A percentile compares a stretch with the other conserved stretches of the same genome.
phyloP scores from a whole-genome alignment of 768 basidiomycete genomes.

The Mycena floridula region DNA sequence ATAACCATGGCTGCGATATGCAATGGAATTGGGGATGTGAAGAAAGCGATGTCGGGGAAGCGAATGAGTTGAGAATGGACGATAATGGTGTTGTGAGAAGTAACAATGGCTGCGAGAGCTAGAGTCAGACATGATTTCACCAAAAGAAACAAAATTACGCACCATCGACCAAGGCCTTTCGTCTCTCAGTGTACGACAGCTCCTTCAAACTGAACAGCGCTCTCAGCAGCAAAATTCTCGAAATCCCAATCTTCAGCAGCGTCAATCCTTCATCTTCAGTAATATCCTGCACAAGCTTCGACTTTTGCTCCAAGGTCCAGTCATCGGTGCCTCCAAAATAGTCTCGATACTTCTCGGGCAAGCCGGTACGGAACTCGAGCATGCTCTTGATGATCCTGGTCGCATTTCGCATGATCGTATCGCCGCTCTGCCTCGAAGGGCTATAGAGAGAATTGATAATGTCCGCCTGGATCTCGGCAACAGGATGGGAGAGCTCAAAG shows the following conservation, averaged over 20 bases:
- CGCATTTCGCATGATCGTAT: conserved; percentile 70
- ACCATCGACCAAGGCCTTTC: conserved; percentile 77
- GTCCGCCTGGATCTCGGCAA: conserved; percentile 83
- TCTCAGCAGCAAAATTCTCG: conserved; percentile 70
- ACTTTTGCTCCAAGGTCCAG: conserved; percentile 62
- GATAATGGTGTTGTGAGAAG: conserved; percentile 82
- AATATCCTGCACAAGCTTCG: conserved; percentile 63
- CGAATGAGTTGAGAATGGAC: conserved; percentile 79
- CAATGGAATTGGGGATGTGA: conserved; percentile 82
- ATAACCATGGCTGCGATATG: conserved; percentile 92
- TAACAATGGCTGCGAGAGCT: conserved; percentile 83
- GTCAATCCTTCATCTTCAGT: conserved; percentile 80
- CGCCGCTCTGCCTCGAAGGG: conserved; percentile 63
- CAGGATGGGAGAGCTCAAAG: conserved; percentile 67
- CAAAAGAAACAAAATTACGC: conserved; percentile 15
- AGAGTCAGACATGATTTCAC: neutral
- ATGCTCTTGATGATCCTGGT: conserved; percentile 76
- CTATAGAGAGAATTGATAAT: conserved; percentile 83
- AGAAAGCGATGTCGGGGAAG: conserved; percentile 84
- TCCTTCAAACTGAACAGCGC: conserved; percentile 77
- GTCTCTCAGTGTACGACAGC: conserved; percentile 56
- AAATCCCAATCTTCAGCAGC: conserved; percentile 75
- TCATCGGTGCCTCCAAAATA: conserved; percentile 79
- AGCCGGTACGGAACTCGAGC: conserved; percentile 57
- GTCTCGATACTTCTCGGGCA: conserved; percentile 66